Evolutionary conservation across 345 rosid species (phyloP), one percentile per base, ranked within the genome.

Genomic region (Brassica rapa): DNA sequence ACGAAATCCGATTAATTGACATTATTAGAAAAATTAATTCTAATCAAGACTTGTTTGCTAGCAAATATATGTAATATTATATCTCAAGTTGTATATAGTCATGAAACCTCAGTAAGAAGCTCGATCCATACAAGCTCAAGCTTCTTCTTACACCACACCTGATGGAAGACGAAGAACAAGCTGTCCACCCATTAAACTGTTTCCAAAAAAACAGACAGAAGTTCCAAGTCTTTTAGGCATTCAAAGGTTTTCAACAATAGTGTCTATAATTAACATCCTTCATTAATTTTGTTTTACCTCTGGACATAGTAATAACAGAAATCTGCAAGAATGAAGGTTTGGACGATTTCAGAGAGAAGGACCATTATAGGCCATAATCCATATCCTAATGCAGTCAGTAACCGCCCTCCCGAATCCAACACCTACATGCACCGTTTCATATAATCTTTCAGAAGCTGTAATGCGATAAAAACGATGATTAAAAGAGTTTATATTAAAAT

Each of bases 311-410:
- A 91, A 83, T 93, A 91, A 81, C 97, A 91, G 60, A 91, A 91
- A 80, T 93, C 98, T 3, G 97, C 98, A 46, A 93, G 88, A 67
- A 93, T 91, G 85, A 89, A 93, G 64, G 98, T 93, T 86, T 91
- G 98, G 49, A 93, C 84, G 74, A 90, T 84, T 86, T 93, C 97
- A 19, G 97, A 91, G 69, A 93, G 72, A 7, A 93, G 89, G 80
- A 93, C 93, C 88, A 88, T 82, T 12, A 87, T 65, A 62, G 98
- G 98, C 98, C 97, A 93, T 53, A 91, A 62, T 68, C 97, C 98
- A 66, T 88, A 84, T 11, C 95, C 98, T 83, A 93, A 86, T 57
- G 93, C 95, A 4, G 84, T 86, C 81, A 93, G 74, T 70, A 91
- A 81, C 59, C 79, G 83, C n/a, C 97, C 98, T 66, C 88, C 84